A percentile compares a stretch with the other conserved stretches of the same genome.
phyloP scores from a whole-genome alignment of 768 basidiomycete species.

The Auriscalpium vulgare region DNA sequence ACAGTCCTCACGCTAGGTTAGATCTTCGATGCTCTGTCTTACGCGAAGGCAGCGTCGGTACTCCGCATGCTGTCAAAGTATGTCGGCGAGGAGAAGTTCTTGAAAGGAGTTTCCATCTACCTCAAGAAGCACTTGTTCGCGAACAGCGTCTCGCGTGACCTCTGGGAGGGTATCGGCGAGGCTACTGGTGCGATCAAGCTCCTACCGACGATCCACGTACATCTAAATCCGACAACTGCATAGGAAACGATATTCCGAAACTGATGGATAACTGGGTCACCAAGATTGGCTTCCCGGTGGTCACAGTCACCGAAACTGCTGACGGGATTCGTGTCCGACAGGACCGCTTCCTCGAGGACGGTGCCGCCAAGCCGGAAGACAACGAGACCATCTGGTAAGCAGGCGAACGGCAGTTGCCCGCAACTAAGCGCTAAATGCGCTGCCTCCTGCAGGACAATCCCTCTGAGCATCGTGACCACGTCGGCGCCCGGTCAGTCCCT shows the following conservation, averaged over 20 bases:
- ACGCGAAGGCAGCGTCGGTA: constrained; percentile 84
- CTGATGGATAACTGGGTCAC: constrained; percentile 92
- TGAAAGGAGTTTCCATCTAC: constrained; percentile 85
- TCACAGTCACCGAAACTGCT: constrained; percentile 73
- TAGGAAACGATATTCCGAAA: constrained; percentile 58
- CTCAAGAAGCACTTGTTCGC: constrained; percentile 82
- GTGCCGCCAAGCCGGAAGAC: constrained; percentile 68
- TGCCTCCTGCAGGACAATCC: constrained; percentile 54
- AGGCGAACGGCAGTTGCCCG: background rate
- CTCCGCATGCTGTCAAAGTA: constrained; percentile 88
- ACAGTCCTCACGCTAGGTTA: constrained; percentile 24
- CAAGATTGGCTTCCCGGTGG: constrained; percentile 85
- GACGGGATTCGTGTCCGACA: constrained; percentile 75
- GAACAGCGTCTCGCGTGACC: constrained; percentile 77
- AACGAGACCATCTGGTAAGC: constrained; percentile 80
- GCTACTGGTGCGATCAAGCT: constrained; percentile 43
- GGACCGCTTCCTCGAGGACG: constrained; percentile 90
- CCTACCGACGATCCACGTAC: no score
- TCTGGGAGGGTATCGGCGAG: constrained; percentile 80
- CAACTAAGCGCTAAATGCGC: background rate
- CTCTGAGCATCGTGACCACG: constrained; percentile 65
- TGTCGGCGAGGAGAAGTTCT: constrained; percentile 84
- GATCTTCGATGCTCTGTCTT: constrained; percentile 87
- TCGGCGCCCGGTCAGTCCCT: constrained; percentile 46
- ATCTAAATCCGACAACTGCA: background rate